These are phyloP conservation scores for Micractinium conductrix DNA, from an alignment of 139 green algal genomes.

Conservation along the genomic window DNA sequence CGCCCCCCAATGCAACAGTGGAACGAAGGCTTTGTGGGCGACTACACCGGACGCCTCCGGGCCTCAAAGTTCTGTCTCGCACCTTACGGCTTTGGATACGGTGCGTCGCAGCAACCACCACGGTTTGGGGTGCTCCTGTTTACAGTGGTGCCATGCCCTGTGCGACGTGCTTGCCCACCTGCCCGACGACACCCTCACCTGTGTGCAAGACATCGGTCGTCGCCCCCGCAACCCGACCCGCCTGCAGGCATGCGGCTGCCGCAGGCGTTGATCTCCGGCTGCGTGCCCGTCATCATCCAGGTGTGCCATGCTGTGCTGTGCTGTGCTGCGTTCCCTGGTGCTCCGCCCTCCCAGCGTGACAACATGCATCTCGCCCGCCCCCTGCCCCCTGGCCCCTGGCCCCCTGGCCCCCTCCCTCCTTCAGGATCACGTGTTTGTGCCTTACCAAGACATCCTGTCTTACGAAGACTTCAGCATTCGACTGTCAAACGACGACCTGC, in stretches of 20 bases:
- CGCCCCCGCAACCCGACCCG: too few species aligned
- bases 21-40: background rate
- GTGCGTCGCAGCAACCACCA: too few species aligned
- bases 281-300: background rate
- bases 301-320: background rate
- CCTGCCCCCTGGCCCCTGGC: too few species aligned
- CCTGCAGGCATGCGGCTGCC: background rate
- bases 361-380: too few species aligned
- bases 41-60: background rate
- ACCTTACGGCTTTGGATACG: background rate
- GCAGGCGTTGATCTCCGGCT: background rate
- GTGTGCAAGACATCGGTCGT: too few species aligned
- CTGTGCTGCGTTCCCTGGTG: background rate
- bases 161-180: too few species aligned
- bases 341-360: too few species aligned
- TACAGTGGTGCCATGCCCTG: too few species aligned
- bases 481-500: background rate
- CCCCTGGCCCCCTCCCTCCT: background rate
- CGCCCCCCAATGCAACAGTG: too few species aligned
- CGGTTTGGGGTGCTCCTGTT: too few species aligned
- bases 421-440: background rate
- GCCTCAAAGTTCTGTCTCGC: conserved; percentile 3
- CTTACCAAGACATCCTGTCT: background rate
- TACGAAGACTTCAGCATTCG: background rate
- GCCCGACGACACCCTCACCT: too few species aligned